Base-by-base conservation (phyloP, 75 land plant species). In the Selaginella moellendorffii region DNA sequence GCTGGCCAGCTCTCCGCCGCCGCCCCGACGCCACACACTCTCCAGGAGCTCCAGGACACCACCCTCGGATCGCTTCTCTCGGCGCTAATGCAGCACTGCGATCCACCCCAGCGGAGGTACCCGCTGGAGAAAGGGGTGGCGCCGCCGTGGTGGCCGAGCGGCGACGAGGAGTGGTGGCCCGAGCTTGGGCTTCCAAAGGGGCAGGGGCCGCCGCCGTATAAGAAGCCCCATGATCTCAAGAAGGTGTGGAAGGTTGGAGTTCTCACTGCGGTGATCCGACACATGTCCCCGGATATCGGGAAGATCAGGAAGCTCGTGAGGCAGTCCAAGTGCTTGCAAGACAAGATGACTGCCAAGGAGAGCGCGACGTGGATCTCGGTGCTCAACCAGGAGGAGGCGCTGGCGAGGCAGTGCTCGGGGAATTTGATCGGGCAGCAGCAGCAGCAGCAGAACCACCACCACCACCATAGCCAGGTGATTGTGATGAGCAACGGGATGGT, bases 191-290 rank as follows among this genome's bases (percentile, higher is more conserved):
- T 80, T 61, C 79, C 77, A 1, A 79, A 85, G 31, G 82, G 78
- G 17, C 85, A 85, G 52, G 83, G 77, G 22, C 75, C 81, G 36
- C 86, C 86, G 1, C 88, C 88, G 24, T 85, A 85, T 70, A 85
- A 85, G 75, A 85, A 85, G 70, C 88, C 88, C 0, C 88, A 85
- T 71, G 88, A 85, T 62, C 68, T 85, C 67, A 85, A 85, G 73
- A 85, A 85, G 74, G 85, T 80, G 0, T 85, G 88, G 88, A 85
- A 85, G 59, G 88, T 85, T n/a, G 71, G 86, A 22, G 88, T 85
- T 12, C 69, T 85, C 0, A 80, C 83, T 28, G 86, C 86, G 5
- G 88, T 85, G 27, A 80, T 85, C 65, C 83, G 79, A 70, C 88
- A 85, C 68, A 85, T 85, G 71, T 77, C 79, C 8, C 86, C 88